Evolutionary conservation across 1,284 basidiomycete species (phyloP).

Genomic region (Ceratobasidium sp.): DNA sequence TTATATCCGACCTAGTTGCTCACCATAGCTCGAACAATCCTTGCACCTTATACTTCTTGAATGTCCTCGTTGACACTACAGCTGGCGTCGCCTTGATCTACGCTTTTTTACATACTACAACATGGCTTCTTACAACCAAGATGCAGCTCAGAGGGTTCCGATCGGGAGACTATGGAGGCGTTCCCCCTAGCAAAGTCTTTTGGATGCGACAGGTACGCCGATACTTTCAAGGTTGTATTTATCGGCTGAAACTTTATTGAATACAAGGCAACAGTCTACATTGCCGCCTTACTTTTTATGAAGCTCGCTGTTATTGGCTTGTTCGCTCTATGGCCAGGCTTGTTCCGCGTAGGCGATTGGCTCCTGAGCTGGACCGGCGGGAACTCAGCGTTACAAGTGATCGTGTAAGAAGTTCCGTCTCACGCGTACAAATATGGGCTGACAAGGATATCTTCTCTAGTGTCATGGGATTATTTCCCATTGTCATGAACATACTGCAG

Average conservation of each 20-base stretch:
- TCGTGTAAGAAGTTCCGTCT: slow-evolving; percentile 72
- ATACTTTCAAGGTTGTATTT: not conserved
- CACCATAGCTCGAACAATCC: slow-evolving; percentile 80
- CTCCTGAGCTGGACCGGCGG: slow-evolving; percentile 83
- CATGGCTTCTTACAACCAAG: slow-evolving; percentile 74
- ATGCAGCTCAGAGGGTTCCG: slow-evolving; percentile 81
- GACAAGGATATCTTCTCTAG: slow-evolving; percentile 57
- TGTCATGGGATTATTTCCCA: slow-evolving; percentile 93
- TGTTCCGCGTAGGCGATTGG: slow-evolving; percentile 84
- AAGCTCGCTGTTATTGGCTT: slow-evolving; percentile 86
- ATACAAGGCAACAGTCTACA: slow-evolving; percentile 77
- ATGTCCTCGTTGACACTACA: slow-evolving; percentile 95
- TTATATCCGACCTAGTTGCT: slow-evolving; percentile 81
- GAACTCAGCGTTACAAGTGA: slow-evolving; percentile 78
- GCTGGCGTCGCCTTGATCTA: slow-evolving; percentile 91
- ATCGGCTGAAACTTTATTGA: not conserved
- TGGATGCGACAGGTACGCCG: slow-evolving; percentile 78
- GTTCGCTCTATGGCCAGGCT: slow-evolving; percentile 76
- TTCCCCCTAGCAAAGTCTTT: slow-evolving; percentile 75
- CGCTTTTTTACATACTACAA: slow-evolving; percentile 77
- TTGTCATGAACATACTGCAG: slow-evolving; percentile 92
- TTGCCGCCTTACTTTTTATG: slow-evolving; percentile 88
- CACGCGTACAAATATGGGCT: slow-evolving; percentile 20
- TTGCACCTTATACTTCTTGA: slow-evolving; percentile 93
- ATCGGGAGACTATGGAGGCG: slow-evolving; percentile 86